Evolutionary conservation across 495 filamentous ascomycete genomes (phyloP).

Genomic region (Aspergillus conjunctus): DNA sequence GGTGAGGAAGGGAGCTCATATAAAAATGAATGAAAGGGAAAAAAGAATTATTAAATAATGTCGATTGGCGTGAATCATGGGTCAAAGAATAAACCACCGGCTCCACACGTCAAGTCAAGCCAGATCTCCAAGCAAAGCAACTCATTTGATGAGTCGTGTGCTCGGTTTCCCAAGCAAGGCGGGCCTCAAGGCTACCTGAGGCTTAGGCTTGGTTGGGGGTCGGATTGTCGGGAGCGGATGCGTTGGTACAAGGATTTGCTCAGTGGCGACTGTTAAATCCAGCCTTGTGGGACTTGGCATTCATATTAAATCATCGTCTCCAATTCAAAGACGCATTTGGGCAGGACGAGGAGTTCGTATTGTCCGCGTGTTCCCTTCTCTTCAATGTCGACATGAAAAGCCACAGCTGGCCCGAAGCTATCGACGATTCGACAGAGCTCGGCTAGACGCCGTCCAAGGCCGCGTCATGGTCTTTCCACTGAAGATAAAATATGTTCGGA

Average conservation of each 20-base stretch:
- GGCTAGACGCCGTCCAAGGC: too few relatives aligned
- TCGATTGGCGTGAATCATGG: neutral
- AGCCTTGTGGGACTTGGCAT: neutral
- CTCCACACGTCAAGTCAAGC: neutral
- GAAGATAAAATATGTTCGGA: too few relatives aligned
- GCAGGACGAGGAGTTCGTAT: too few relatives aligned
- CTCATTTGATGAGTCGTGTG: constrained; percentile 4
- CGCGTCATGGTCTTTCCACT: too few relatives aligned
- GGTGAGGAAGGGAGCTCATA: neutral
- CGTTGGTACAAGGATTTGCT: too few relatives aligned
- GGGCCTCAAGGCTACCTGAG: neutral
- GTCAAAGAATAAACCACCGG: neutral
- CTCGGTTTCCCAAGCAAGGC: neutral
- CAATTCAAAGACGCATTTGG: too few relatives aligned
- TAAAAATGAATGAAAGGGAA: neutral
- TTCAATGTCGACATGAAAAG: too few relatives aligned
- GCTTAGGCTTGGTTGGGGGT: neutral
- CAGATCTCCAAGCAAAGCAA: neutral
- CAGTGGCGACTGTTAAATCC: neutral
- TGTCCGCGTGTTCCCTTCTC: too few relatives aligned
- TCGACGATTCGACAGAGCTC: too few relatives aligned
- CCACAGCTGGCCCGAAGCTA: too few relatives aligned
- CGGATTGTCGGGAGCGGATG: too few relatives aligned
- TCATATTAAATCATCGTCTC: neutral
- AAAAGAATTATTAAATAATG: neutral